These are phyloP conservation scores for Xylariales sp. DNA, from an alignment of 2,329 filamentous ascomycete species.

Conservation along the genomic window DNA sequence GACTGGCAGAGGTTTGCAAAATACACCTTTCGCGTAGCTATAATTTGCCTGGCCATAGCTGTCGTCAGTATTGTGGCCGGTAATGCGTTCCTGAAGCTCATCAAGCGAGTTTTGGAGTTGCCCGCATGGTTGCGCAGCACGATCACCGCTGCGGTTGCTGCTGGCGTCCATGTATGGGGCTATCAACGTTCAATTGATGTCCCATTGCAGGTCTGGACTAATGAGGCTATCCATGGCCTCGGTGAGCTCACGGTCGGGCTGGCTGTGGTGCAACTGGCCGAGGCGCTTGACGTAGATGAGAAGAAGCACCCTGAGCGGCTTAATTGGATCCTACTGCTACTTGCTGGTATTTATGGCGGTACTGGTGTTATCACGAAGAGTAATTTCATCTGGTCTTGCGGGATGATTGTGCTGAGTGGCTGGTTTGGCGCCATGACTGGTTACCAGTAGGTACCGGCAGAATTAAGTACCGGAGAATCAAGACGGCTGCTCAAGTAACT, in stretches of 20 bases:
- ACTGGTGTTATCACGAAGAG: conserved; percentile 10
- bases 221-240: conserved; percentile 13
- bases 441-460: neutral
- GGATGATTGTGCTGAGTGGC: conserved; percentile 8
- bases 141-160: neutral
- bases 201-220: conserved; percentile 10
- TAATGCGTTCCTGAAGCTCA: conserved; percentile 2
- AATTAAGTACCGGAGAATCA: neutral
- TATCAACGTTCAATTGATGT: neutral
- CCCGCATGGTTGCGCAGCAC: conserved; percentile 4
- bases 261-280: conserved; percentile 9
- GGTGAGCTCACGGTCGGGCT: conserved; percentile 13
- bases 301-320: neutral
- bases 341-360: conserved; percentile 10
- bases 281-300: conserved; percentile 1
- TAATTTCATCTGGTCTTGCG: conserved; percentile 14
- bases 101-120: conserved; percentile 7
- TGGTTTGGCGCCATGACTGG: conserved; percentile 9
- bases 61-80: conserved; percentile 6
- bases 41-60: conserved; percentile 12
- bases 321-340: conserved; percentile 5
- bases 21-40: conserved; percentile 12
- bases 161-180: neutral
- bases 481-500: neutral
- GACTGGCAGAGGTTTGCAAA: conserved; percentile 15